Base-by-base conservation (phyloP, 225 moss, liverwort and hornwort genomes). In the Pleurozium schreberi region DNA sequence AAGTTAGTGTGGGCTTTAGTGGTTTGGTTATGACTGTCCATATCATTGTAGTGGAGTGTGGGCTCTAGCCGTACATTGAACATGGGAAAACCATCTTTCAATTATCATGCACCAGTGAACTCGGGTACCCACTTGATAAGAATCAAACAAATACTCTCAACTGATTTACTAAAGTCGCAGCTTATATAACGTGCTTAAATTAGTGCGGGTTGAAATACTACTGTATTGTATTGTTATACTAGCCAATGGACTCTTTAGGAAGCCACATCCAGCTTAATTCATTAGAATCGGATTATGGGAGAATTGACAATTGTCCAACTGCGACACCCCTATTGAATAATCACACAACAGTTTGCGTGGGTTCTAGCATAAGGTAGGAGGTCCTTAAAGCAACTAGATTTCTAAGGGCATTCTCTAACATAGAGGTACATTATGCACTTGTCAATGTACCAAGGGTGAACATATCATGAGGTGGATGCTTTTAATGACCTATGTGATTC, bases 311-410 rank as follows among this genome's bases (percentile, higher is more conserved):
- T 23, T 21, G n/a, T 18, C 11, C 52, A 45, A 62, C 31, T 3
- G 8, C 9, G 43, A 22, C 14, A 33, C 14, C 4, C 4, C 21
- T 31, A 19, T 12, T 27, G 49, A 49, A 43, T 19, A 61, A 64
- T 36, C 34, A 82, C 34, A 38, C 12, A 38, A 14, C 1, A 64
- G 3, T 34, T 34, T 26, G 34, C 5, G 2, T 0, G 1, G 16
- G 26, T 20, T 67, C 13, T 52, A 52, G 38, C 18, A 5, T 26
- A 31, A 74, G 34, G 14, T 34, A 38, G 22, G 36, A 36, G 38
- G 6, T 14, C 4, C 15, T 15, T 36, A 9, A 21, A 34, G 21
- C 20, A 76, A 34, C 5, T 0, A n/a, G 1, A 5, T 3, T 3
- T 53, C 14, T 9, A 38, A 25, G 38, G 25, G 6, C 1, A 1